Conservation (phyloP, 208 protist species). For the Giardia muris region DNA sequence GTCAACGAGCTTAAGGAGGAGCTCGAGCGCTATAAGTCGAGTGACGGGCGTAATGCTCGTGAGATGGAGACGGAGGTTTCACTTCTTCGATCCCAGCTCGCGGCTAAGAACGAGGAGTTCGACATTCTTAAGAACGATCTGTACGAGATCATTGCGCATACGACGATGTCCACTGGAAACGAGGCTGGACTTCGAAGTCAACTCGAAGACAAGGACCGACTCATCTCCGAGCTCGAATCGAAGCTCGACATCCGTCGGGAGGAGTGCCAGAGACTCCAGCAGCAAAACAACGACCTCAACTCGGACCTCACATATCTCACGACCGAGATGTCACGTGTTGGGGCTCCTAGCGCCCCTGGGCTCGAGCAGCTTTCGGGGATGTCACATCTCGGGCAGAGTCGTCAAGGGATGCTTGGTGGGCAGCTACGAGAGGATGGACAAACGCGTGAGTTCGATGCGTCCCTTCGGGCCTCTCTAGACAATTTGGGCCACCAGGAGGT, state of each 20-base stretch:
- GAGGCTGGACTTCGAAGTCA: not conserved
- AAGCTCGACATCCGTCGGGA: not conserved
- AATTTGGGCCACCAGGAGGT: not conserved
- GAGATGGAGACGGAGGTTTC: not conserved
- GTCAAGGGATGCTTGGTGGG: not conserved
- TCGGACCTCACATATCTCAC: not conserved
- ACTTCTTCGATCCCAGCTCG: not conserved
- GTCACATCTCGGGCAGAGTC: not conserved
- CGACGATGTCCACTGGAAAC: not conserved
- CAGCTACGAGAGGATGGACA: not conserved
- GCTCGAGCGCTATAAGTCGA: not conserved
- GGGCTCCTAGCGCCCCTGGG: not conserved
- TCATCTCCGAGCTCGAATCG: not conserved
- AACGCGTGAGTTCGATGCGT: not conserved
- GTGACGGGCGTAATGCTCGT: not conserved
- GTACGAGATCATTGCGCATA: not conserved
- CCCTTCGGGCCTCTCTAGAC: not conserved
- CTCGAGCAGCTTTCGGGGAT: not conserved
- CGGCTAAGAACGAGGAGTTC: not conserved
- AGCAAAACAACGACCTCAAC: not conserved
- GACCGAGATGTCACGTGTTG: not conserved
- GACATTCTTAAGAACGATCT: not conserved
- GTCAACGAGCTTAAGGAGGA: not conserved
- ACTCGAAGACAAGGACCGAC: not conserved
- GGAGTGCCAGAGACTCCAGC: not conserved